Conservation (phyloP, 202 grass and related monocot species). For the Carex sylvatica region DNA sequence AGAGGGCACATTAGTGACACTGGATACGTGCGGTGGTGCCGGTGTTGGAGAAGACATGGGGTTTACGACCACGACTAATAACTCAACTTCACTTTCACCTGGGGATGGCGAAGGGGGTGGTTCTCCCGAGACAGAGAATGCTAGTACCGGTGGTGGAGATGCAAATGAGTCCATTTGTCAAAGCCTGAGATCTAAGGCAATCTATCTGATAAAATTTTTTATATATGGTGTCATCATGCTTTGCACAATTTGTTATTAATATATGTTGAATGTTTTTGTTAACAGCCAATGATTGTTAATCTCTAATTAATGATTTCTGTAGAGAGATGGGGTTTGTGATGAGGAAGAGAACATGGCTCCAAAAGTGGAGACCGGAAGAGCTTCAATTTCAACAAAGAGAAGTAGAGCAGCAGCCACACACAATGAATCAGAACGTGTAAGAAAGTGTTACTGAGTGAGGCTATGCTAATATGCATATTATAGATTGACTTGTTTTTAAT, state of each 20-base stretch:
- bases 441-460: conserved; percentile 13
- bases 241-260: not conserved
- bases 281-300: not conserved
- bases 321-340: conserved; percentile 51
- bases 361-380: conserved; percentile 37
- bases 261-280: conserved; percentile 5
- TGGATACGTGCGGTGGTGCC: conserved; percentile 35
- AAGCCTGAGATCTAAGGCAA: conserved; percentile 58
- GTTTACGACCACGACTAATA: conserved; percentile 56
- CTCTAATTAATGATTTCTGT: not conserved
- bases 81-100: conserved; percentile 42
- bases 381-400: conserved; percentile 62
- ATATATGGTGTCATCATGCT: not conserved
- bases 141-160: conserved; percentile 38
- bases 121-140: conserved; percentile 79
- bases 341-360: conserved; percentile 41
- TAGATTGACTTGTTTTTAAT: no score
- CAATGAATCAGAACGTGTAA: conserved; percentile 97
- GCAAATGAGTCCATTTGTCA: conserved; percentile 64
- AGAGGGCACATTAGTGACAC: conserved; percentile 43
- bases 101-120: conserved; percentile 33
- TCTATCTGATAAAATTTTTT: not conserved
- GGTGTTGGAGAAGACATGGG: conserved; percentile 37
- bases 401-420: conserved; percentile 65
- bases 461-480: no score